A percentile compares a stretch with the other conserved stretches of the same genome.
These are phyloP conservation scores for Senecio squalidus DNA, from an alignment of 140 eudicot genomes.

Conservation along the genomic window DNA sequence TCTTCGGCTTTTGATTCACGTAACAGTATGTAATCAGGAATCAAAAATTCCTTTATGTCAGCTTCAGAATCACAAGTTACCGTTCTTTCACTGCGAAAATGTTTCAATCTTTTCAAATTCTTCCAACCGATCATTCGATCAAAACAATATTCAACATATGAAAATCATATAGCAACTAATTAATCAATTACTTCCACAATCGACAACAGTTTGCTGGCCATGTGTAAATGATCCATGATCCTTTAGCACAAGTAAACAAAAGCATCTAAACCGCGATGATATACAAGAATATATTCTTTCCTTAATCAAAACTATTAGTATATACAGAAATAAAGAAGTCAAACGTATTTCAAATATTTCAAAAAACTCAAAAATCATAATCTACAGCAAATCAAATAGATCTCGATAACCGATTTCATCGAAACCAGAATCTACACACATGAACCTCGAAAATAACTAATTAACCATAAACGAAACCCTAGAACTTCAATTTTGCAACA, in stretches of 20 bases:
- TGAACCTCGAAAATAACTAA: no score
- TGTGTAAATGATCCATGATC: no score
- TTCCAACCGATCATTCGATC: no score
- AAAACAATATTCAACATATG: neutral
- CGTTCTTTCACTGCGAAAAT: conserved; percentile 32
- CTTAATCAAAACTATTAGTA: conserved; percentile 9
- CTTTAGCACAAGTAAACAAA: neutral
- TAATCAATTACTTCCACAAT: neutral
- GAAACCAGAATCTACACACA: no score
- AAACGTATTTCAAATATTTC: conserved; percentile 5
- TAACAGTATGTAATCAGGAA: conserved; percentile 60
- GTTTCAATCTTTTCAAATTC: conserved; percentile 5
- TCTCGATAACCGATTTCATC: neutral
- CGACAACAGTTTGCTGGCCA: no score
- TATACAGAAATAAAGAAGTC: no score
- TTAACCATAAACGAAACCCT: conserved; percentile 25
- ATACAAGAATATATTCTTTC: conserved; percentile 20
- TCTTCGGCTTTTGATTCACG: conserved; percentile 27
- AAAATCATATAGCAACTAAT: neutral
- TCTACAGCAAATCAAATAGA: neutral
- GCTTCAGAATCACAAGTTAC: conserved; percentile 20
- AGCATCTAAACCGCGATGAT: neutral
- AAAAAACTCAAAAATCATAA: neutral
- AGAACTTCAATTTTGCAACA: neutral
- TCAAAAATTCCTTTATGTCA: conserved; percentile 45